Evolutionary conservation across 2,329 filamentous ascomycete species (phyloP), one percentile per base, ranked within the genome.

Genomic region (Calonectria pseudoreteaudii): DNA sequence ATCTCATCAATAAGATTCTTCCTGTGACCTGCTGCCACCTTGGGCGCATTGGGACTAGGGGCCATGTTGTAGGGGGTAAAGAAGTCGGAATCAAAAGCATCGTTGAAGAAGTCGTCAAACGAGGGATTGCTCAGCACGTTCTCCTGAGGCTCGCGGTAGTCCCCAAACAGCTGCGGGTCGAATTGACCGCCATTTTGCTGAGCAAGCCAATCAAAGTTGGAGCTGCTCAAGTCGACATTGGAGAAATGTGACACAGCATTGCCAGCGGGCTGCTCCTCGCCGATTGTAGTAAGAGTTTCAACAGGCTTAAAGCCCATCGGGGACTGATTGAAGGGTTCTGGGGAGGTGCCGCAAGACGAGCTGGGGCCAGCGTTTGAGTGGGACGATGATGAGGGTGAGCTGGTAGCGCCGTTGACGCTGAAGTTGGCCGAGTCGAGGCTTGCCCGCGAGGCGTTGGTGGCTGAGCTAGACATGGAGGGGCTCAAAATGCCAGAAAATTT

Each of bases 141-240:
- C 71, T 95, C 94, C 80, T 98, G 95, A 0, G 95, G 93, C 81
- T 99, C 97, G 67, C 97, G 93, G 85, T 98, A 98, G 79, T 95
- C 94, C 68, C 94, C 94, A 83, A 98, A 98, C 6, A 98, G 88
- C 70, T 97, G 92, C 0, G 97, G 96, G 75, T 98, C 96, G 80
- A 98, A 98, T 76, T 94, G 92, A 70, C 94, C 94, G 71, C 93
- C 93, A 80, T 95, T 96, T 82, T 97, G 94, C 79, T 93, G 93
- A 49, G 92, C 90, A 65, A 97, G 87, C 91, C 93, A 96, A 82
- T 94, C 93, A 79, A 95, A 88, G 78, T 91, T 90, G 78, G 87
- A 88, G 72, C 87, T 84, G 75, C 89, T 88, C 68, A 90, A 77
- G 31, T 85, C 83, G 3, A 83, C 66, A 30, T 84, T 81, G 52